phyloP scores from a whole-genome alignment of 805 yeast genomes.

The Yamadazyma scolyti region DNA sequence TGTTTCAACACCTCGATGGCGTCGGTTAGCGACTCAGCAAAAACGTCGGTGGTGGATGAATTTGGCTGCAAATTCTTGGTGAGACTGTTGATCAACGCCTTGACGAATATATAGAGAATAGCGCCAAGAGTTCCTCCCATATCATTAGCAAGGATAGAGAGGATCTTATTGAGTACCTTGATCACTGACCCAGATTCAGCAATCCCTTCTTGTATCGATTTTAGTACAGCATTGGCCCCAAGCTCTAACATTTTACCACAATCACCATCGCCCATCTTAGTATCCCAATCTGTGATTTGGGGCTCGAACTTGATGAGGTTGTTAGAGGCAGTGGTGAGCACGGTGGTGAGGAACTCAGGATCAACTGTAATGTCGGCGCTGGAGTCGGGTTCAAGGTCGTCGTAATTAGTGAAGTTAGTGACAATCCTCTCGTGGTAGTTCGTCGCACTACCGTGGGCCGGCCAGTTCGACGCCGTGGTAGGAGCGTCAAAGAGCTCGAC shows the following conservation, averaged over 20 bases:
- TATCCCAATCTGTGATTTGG: conserved; percentile 37
- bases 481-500: conserved; percentile 27
- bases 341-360: conserved; percentile 8
- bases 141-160: conserved; percentile 26
- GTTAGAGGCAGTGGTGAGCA: conserved; percentile 20
- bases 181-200: conserved; percentile 22
- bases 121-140: conserved; percentile 42
- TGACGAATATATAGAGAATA: conserved; percentile 29
- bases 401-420: conserved; percentile 21
- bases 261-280: conserved; percentile 43
- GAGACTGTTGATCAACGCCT: conserved; percentile 17
- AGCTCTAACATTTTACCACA: conserved; percentile 36
- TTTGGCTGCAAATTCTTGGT: conserved; percentile 10
- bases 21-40: conserved; percentile 18
- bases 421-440: conserved; percentile 21
- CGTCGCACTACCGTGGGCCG: conserved; percentile 12
- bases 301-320: conserved; percentile 30
- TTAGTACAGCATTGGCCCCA: conserved; percentile 27
- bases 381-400: conserved; percentile 11
- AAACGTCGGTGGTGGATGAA: conserved; percentile 9
- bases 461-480: conserved; percentile 29
- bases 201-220: conserved; percentile 17
- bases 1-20: conserved; percentile 25
- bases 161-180: conserved; percentile 17
- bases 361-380: conserved; percentile 17